A percentile compares a stretch with the other conserved stretches of the same genome.
Conservation (phyloP, 78 protist genomes). For the Dictyostelium purpureum region DNA sequence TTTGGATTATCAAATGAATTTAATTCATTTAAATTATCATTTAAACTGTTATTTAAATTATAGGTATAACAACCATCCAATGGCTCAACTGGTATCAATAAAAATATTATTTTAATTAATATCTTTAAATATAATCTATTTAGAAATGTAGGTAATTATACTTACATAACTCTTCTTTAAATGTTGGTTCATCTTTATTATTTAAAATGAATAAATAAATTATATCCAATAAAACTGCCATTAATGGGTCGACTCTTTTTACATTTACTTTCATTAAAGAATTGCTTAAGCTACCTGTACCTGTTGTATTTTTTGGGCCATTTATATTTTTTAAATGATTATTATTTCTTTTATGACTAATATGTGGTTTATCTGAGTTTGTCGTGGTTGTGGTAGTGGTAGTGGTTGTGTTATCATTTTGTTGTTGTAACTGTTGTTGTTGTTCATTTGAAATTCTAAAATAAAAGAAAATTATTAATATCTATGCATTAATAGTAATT, state of each 20-base stretch:
- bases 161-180: slow-evolving; percentile 11
- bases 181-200: slow-evolving; percentile 40
- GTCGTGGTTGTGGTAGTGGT: not conserved
- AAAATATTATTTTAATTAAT: no score
- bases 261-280: slow-evolving; percentile 34
- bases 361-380: not conserved
- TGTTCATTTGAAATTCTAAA: slow-evolving; percentile 3
- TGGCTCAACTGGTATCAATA: slow-evolving; percentile 10
- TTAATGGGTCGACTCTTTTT: slow-evolving; percentile 60
- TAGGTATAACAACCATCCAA: slow-evolving; percentile 3
- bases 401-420: not conserved
- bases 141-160: not conserved
- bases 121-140: not conserved
- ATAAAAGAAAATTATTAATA: not conserved
- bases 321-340: not conserved
- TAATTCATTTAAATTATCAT: not conserved
- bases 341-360: not conserved
- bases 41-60: not conserved
- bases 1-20: not conserved
- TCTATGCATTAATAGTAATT: no score
- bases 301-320: not conserved
- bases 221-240: slow-evolving; percentile 34
- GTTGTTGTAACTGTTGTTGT: not conserved
- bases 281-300: not conserved
- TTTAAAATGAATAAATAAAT: slow-evolving; percentile 28